These are phyloP conservation scores for Cicer bijugum DNA, from an alignment of 306 rosid genomes.

Conservation along the genomic window DNA sequence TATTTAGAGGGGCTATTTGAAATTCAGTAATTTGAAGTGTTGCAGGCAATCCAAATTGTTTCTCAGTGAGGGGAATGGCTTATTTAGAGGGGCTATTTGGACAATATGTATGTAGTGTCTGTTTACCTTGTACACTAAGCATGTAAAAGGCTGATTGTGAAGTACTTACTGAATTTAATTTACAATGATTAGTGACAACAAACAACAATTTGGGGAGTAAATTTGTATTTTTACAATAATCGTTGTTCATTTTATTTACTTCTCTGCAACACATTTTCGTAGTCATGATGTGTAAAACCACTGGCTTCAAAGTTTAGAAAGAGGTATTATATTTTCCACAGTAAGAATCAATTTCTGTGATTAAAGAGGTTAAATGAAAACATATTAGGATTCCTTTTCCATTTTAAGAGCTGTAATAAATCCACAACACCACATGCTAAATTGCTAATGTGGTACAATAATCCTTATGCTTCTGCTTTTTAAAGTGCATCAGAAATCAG, in stretches of 20 bases:
- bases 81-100: constrained; percentile 17
- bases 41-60: background rate
- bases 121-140: background rate
- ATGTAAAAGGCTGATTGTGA: background rate
- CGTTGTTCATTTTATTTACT: background rate
- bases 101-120: background rate
- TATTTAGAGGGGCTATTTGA: constrained; percentile 10
- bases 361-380: background rate
- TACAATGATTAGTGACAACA: background rate
- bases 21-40: background rate
- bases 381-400: background rate
- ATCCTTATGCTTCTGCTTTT: too few relatives aligned
- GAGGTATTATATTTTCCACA: background rate
- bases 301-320: background rate
- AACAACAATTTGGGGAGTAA: background rate
- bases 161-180: background rate
- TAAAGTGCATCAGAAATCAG: too few relatives aligned
- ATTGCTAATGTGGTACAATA: too few relatives aligned
- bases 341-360: background rate
- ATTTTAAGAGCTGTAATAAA: background rate
- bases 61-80: background rate
- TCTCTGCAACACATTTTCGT: background rate
- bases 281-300: background rate
- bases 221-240: background rate
- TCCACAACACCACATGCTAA: too few relatives aligned